Evolutionary conservation across 106 monocot genomes (phyloP).

Genomic region (Platanthera guangdongensis): DNA sequence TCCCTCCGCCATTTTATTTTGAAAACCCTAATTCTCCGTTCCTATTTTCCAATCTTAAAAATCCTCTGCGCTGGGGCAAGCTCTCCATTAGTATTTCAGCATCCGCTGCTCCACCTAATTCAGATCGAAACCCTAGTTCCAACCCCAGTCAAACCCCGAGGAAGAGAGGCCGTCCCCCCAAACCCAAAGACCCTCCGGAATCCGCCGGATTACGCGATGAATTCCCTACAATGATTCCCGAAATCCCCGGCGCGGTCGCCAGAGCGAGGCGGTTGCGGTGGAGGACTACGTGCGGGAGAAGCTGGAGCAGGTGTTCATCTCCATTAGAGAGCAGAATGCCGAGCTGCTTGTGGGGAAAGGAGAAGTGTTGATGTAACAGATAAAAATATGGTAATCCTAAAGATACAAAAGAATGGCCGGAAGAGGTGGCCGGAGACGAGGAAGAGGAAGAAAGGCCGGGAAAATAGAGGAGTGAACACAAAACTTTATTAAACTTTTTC

Average conservation of each 20-base stretch:
- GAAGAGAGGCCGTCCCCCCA: constrained; percentile 1
- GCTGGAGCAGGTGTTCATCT: constrained; percentile 54
- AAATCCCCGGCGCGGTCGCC: constrained; percentile 56
- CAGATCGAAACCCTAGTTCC: constrained; percentile 8
- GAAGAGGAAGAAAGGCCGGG: too few species aligned
- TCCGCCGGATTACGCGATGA: not conserved
- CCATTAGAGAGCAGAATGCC: constrained; percentile 42
- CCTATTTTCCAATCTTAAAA: not conserved
- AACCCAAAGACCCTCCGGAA: constrained; percentile 3
- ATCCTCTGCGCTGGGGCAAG: not conserved
- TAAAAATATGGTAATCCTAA: too few species aligned
- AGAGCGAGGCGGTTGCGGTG: constrained; percentile 77
- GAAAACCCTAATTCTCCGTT: not conserved
- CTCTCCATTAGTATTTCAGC: not conserved
- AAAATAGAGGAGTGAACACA: too few species aligned
- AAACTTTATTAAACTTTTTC: too few species aligned
- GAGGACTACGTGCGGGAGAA: constrained; percentile 76
- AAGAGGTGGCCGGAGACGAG: too few species aligned
- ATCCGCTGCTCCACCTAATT: not conserved
- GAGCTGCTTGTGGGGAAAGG: constrained; percentile 46
- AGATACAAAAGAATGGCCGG: too few species aligned
- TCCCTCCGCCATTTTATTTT: not conserved
- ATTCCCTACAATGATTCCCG: constrained; percentile 33
- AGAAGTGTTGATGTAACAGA: too few species aligned
- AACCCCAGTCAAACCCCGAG: not conserved